Percentiles rank a stretch among this genome's conserved stretches.
phyloP scores from a whole-genome alignment of 495 filamentous ascomycete species.

The Aspergillus nanangensis region DNA sequence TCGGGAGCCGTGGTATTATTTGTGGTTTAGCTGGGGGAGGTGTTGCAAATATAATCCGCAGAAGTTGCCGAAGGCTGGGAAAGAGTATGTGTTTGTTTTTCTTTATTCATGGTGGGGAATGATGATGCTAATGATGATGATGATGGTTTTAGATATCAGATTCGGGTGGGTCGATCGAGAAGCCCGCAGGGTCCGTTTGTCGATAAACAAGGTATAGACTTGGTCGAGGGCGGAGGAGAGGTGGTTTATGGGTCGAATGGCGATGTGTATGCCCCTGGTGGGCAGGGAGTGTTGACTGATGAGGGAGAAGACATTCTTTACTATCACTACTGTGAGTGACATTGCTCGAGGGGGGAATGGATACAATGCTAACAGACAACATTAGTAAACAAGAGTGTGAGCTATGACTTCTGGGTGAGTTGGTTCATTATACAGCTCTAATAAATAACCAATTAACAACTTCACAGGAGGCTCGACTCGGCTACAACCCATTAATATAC shows the following conservation, averaged over 20 bases:
- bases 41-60: conserved; percentile 58
- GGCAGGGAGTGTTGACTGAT: conserved; percentile 35
- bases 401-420: conserved; percentile 36
- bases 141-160: conserved; percentile 44
- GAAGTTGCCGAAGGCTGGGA: conserved; percentile 46
- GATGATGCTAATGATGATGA: too few species aligned
- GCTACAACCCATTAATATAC: conserved; percentile 38
- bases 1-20: conserved; percentile 57
- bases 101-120: neutral
- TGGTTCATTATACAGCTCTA: neutral
- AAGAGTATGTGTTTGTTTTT: conserved; percentile 48
- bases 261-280: conserved; percentile 45
- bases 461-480: conserved; percentile 40
- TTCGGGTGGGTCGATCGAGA: conserved; percentile 38
- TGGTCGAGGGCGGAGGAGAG: conserved; percentile 39
- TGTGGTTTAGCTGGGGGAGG: conserved; percentile 66
- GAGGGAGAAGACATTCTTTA: conserved; percentile 37
- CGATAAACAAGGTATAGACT: conserved; percentile 31
- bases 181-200: conserved; percentile 35
- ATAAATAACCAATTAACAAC: neutral
- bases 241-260: conserved; percentile 43
- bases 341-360: neutral
- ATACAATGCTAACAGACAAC: conserved; percentile 4
- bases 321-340: conserved; percentile 44
- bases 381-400: conserved; percentile 38